phyloP scores from a whole-genome alignment of 2,329 filamentous ascomycete genomes.

The Xylaria sp. region DNA sequence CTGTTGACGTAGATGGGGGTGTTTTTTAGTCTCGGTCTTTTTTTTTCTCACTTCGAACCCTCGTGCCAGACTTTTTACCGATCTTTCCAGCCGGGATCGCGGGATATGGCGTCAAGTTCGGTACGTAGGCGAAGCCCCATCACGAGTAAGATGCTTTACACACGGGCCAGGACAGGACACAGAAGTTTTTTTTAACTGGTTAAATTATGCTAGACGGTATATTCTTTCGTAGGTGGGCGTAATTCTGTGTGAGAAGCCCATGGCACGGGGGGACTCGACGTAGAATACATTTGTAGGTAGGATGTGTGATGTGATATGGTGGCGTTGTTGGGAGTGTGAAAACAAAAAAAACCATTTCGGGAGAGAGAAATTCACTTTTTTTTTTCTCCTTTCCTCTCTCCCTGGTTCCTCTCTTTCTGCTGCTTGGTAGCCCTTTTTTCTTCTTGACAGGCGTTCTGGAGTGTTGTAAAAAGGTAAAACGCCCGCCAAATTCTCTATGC shows the following conservation, averaged over 20 bases:
- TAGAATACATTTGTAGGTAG: background rate
- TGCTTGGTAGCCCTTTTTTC: background rate
- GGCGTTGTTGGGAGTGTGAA: background rate
- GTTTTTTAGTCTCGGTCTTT: too few species aligned
- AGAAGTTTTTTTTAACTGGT: background rate
- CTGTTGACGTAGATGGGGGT: too few species aligned
- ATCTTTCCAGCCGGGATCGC: too few species aligned
- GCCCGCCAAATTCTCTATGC: slow-evolving; percentile 17
- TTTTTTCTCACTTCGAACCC: too few species aligned
- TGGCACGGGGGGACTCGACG: background rate
- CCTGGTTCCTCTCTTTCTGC: background rate
- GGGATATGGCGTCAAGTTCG: too few species aligned
- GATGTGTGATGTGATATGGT: background rate
- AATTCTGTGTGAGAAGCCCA: background rate
- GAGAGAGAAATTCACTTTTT: too few species aligned
- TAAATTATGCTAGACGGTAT: background rate
- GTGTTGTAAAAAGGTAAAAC: background rate
- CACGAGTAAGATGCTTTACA: background rate
- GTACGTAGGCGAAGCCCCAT: too few species aligned
- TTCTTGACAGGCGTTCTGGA: slow-evolving; percentile 1
- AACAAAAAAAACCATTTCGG: background rate
- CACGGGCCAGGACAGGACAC: background rate
- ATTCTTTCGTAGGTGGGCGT: background rate
- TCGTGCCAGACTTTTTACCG: too few species aligned
- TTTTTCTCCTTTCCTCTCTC: too few species aligned